Evolutionary conservation across 306 rosid genomes (phyloP).

Genomic region (barrel medic (Medicago truncatula)): DNA sequence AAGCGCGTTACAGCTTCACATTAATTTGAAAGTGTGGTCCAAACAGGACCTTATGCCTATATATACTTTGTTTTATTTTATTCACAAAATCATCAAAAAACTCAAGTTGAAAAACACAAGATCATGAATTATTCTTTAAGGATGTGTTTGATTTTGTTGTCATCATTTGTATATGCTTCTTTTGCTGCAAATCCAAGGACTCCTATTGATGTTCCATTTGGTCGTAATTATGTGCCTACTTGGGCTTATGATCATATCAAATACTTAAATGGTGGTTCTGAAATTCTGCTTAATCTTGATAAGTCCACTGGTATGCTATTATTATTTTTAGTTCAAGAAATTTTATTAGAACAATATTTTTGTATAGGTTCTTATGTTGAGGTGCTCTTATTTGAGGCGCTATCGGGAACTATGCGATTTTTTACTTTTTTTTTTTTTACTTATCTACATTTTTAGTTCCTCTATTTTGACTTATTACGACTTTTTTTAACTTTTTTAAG

Average conservation of each 20-base stretch:
- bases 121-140: conserved; percentile 45
- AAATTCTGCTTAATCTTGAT: conserved; percentile 72
- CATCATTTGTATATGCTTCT: conserved; percentile 41
- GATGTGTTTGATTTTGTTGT: conserved; percentile 42
- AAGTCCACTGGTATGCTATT: conserved; percentile 62
- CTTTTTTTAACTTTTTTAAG: too few species aligned
- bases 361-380: too few species aligned
- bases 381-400: too few species aligned
- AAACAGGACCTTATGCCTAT: conserved; percentile 30
- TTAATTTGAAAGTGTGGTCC: neutral
- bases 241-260: conserved; percentile 92
- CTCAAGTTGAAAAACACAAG: neutral
- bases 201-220: conserved; percentile 69
- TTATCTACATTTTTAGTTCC: too few species aligned
- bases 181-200: conserved; percentile 50
- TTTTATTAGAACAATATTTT: too few species aligned
- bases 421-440: too few species aligned
- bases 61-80: neutral
- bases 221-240: conserved; percentile 75
- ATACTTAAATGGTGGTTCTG: conserved; percentile 69
- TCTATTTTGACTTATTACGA: too few species aligned
- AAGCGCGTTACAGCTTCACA: conserved; percentile 29
- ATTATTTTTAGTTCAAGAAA: neutral
- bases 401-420: too few species aligned
- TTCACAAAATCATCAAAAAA: conserved; percentile 23